Evolutionary conservation across 495 filamentous ascomycete species (phyloP), one percentile per base, ranked within the genome.

Genomic region (Hypoxylon rickii): DNA sequence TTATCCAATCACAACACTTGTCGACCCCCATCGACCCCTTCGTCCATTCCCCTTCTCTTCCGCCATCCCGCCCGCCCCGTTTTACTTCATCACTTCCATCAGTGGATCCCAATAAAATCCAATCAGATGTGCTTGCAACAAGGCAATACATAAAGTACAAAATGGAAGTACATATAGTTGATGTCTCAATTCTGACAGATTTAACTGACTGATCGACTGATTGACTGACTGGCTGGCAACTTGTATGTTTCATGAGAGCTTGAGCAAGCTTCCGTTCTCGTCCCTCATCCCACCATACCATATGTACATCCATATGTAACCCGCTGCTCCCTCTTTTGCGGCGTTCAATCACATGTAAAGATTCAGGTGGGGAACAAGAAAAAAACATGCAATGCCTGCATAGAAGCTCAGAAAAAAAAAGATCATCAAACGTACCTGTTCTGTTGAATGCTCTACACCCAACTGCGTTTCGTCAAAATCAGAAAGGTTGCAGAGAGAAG

Each of bases 321-420:
- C n/a, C n/a, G n/a, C n/a, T n/a, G n/a, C 29, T 17, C 24, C 42
- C 33, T 24, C 24, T 51, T 13, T 15, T 33, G 31, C 15, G 12
- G 21, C 32, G 41, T 22, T 51, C 47, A 56, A 62, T 62, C 58
- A 62, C 58, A 62, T 62, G 58, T 43, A 49, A 51, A 43, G 22
- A 29, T 8, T 13, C 34, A 55, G 45, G 22, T 33, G 56, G 56
- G 61, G 41, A 43, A 49, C 26, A 34, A 46, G 33, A 21, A 34
- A 20, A 48, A 55, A 45, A 49, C 43, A 62, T 29, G 52, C 42
- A 37, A 56, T 39, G 33, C 10, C 4, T 29, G 4, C 38, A 51
- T 39, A 11, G 46, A 18, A 45, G 45, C 48, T 32, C 7, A 47
- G 24, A 29, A 26, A 40, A 26, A 52, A 44, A 53, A 37, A 58